Conservation (phyloP, 208 protist genomes). For the Crithidia expoeki region DNA sequence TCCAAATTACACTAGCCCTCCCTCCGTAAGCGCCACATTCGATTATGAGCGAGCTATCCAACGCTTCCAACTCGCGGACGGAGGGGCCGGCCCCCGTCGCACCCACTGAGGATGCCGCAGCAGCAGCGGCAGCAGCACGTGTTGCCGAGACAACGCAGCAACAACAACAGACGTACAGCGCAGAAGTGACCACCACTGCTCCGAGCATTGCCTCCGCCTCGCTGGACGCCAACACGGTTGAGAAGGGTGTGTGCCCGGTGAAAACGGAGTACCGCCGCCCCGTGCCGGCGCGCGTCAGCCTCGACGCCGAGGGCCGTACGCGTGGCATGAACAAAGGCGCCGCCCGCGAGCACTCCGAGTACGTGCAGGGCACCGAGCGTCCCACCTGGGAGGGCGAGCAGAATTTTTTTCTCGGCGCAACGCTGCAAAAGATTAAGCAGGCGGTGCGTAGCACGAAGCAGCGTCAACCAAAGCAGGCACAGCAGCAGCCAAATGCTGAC, state of each 20-base stretch:
- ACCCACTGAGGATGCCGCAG: background rate
- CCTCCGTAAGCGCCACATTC: no score
- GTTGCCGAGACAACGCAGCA: background rate
- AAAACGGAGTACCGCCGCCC: constrained; percentile 62
- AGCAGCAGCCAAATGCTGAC: constrained; percentile 11
- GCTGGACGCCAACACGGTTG: background rate
- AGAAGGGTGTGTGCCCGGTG: constrained; percentile 70
- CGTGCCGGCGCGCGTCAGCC: constrained; percentile 56
- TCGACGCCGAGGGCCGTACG: constrained; percentile 66
- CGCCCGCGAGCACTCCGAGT: constrained; percentile 53
- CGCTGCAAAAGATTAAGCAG: constrained; percentile 61
- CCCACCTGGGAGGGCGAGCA: constrained; percentile 68
- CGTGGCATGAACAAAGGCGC: constrained; percentile 85
- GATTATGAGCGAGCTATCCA: constrained; percentile 5
- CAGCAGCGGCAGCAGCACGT: background rate
- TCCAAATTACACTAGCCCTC: no score
- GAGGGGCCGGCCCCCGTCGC: background rate
- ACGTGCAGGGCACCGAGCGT: constrained; percentile 59
- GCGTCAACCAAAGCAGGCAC: constrained; percentile 16
- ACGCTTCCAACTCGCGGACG: background rate
- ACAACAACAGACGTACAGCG: background rate
- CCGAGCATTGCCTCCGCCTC: background rate
- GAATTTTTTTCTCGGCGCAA: constrained; percentile 77
- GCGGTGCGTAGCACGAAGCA: constrained; percentile 47
- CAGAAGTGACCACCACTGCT: background rate